Percentiles rank a stretch among this genome's conserved stretches.
Conservation (phyloP, 2,329 filamentous ascomycete genomes). For the Xylaria sp. region DNA sequence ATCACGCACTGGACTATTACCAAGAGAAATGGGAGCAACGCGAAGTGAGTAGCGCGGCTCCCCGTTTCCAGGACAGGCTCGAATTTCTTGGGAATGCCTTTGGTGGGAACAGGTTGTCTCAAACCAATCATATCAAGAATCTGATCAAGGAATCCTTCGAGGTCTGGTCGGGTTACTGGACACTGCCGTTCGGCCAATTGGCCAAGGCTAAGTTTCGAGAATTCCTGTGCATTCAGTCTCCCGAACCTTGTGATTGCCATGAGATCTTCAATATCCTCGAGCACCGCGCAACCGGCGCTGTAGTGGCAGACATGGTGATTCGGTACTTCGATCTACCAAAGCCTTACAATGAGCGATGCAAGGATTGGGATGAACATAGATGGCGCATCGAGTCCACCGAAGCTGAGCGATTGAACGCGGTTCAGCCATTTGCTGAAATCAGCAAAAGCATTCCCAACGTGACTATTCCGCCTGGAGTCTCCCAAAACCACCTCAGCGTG, state of each 20-base stretch:
- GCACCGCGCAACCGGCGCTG: constrained; percentile 31
- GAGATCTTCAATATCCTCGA: constrained; percentile 36
- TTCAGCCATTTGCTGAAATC: constrained; percentile 1
- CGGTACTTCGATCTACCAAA: constrained; percentile 23
- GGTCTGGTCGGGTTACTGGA: constrained; percentile 32
- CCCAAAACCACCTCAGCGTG: constrained; percentile 9
- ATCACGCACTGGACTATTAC: constrained; percentile 22
- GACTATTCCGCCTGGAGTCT: constrained; percentile 28
- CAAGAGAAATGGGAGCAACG: constrained; percentile 28
- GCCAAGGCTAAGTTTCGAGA: constrained; percentile 17
- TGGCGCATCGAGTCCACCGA: constrained; percentile 13
- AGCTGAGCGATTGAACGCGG: neutral
- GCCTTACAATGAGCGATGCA: constrained; percentile 28
- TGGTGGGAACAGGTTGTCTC: constrained; percentile 33
- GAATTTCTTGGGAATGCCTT: constrained; percentile 34
- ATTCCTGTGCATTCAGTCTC: constrained; percentile 16
- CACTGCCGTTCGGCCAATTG: constrained; percentile 16
- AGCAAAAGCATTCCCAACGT: constrained; percentile 19
- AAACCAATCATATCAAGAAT: constrained; percentile 32
- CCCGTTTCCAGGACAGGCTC: neutral
- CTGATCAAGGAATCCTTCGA: constrained; percentile 33
- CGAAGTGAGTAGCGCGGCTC: neutral
- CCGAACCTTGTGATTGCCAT: constrained; percentile 24
- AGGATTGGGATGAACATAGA: constrained; percentile 30
- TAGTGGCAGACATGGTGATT: constrained; percentile 30